Evolutionary conservation across 140 eudicot species (phyloP), one percentile per base, ranked within the genome.

Genomic region (Flaveria floridana): DNA sequence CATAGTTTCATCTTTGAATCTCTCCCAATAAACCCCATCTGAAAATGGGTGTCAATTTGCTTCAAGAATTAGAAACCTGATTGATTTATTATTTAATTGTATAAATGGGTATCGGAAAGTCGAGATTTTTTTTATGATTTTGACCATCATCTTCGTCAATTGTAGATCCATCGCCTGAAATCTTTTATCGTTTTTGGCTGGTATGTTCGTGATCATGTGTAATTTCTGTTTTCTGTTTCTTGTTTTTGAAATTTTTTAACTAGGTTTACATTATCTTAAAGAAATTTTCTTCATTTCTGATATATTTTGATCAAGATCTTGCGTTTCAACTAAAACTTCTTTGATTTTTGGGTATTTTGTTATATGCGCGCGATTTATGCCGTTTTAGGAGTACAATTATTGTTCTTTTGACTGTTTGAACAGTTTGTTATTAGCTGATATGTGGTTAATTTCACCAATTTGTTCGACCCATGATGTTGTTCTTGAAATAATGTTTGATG

Each of bases 1-100:
- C 50, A 68, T 69, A 67, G 28, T 65, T 76, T 51, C 80, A 76
- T 76, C 75, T 76, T 55, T 76, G 58, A 53, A 67, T 76, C 80
- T 76, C 74, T 52, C 79, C 73, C 21, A 15, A 30, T 52, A 68
- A 77, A 76, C 57, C 70, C 75, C 58, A 18, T 37, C 21, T 52
- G 7, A 18, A 68, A 41, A 53, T 4, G 44, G 61, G 59, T 23
- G 39, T 23, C 44, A 52, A 44, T 68, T 68, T 74, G 72, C 39
- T 74, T 74, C 79, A 47, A 74, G 15, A 47, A 74, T 74, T 71
- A 16, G 63, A 74, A 63, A 26, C 51, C 72, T 25, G 57, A 59
- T 73, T 44, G 59, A 59, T 73, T 58, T 70, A 59, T 71, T 51
- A n/a, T 21, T 72, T 72, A 2, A 39, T 39, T 21, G 13, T 1